These are phyloP conservation scores for Astragalus glycyphyllos DNA, from an alignment of 306 rosid species.

Conservation along the genomic window DNA sequence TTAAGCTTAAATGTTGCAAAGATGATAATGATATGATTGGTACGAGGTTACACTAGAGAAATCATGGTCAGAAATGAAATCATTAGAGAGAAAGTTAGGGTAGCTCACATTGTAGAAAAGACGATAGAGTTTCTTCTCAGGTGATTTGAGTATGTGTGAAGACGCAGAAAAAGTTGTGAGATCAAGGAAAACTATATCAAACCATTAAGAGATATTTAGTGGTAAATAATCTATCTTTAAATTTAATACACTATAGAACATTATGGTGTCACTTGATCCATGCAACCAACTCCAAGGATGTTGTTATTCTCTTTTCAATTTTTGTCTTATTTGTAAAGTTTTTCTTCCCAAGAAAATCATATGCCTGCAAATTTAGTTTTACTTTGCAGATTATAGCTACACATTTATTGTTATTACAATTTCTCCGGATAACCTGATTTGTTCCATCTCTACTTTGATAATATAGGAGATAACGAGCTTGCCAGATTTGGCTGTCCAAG, in stretches of 20 bases:
- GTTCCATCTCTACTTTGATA: conserved; percentile 38
- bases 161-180: too few relatives aligned
- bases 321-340: not conserved
- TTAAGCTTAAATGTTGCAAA: not conserved
- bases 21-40: not conserved
- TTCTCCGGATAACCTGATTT: conserved; percentile 30
- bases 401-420: conserved; percentile 20
- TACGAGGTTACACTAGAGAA: not conserved
- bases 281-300: not conserved
- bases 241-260: not conserved
- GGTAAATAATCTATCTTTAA: not conserved
- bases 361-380: conserved; percentile 29
- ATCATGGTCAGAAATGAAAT: not conserved
- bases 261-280: conserved; percentile 4
- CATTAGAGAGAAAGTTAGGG: conserved; percentile 10
- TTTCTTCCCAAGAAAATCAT: conserved; percentile 5
- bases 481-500: conserved; percentile 84
- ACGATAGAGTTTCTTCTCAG: not conserved
- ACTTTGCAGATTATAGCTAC: conserved; percentile 1
- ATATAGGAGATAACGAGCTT: conserved; percentile 74
- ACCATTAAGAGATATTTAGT: too few relatives aligned
- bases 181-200: not conserved
- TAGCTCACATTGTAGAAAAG: conserved; percentile 3
- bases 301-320: conserved; percentile 23
- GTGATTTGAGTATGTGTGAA: conserved; percentile 4